Conservation (phyloP, 2,329 filamentous ascomycete species). For the Stylonectria norvegica region DNA sequence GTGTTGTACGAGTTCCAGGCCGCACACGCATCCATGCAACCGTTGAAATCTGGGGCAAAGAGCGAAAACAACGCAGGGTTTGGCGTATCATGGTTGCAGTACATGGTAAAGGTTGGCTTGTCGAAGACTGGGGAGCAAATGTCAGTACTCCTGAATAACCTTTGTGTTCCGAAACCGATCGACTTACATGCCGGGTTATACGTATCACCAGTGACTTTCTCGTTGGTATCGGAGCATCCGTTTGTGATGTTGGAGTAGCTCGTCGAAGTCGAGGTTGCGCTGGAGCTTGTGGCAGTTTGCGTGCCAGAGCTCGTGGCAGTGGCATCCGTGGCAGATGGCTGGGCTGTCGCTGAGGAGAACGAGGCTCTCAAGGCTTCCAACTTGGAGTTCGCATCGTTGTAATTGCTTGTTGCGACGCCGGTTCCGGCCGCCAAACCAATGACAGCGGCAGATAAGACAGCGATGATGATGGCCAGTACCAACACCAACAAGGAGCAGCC, state of each 20-base stretch:
- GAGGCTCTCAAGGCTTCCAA: conserved; percentile 20
- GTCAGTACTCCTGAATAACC: not conserved
- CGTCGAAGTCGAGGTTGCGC: not conserved
- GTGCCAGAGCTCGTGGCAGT: not conserved
- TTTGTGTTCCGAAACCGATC: no score
- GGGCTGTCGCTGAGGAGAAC: not conserved
- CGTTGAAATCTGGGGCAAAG: conserved; percentile 41
- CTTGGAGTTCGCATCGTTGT: conserved; percentile 34
- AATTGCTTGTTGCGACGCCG: conserved; percentile 39
- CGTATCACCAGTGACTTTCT: conserved; percentile 29
- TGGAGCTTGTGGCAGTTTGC: not conserved
- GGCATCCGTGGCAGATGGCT: no score
- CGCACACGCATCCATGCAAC: conserved; percentile 48
- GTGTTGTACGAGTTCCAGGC: conserved; percentile 27
- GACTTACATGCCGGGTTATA: conserved; percentile 11
- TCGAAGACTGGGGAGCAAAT: conserved; percentile 32
- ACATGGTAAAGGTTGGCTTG: conserved; percentile 37
- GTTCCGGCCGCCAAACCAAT: conserved; percentile 45
- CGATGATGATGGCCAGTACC: conserved; percentile 39
- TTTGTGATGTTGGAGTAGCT: conserved; percentile 31
- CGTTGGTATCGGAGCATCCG: conserved; percentile 37
- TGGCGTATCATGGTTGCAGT: conserved; percentile 42
- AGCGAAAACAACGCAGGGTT: conserved; percentile 37
- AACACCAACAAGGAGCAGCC: conserved; percentile 38
- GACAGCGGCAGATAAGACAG: conserved; percentile 37